These are phyloP conservation scores for Osmozyma mogii DNA, from an alignment of 805 yeast genomes.

Conservation along the genomic window DNA sequence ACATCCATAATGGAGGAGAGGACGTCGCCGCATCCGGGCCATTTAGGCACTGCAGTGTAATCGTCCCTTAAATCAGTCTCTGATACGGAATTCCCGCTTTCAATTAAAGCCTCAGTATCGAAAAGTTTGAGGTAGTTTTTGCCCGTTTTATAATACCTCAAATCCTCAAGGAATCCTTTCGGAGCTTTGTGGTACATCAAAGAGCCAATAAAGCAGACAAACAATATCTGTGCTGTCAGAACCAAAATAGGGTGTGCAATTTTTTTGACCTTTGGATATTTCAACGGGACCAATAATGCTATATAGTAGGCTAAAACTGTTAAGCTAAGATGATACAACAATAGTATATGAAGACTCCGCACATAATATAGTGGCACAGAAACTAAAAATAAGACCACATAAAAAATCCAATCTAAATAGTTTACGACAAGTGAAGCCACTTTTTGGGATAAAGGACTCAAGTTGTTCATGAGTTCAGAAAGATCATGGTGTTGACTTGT, in stretches of 20 bases:
- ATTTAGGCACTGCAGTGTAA: conserved; percentile 28
- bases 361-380: conserved; percentile 58
- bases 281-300: conserved; percentile 39
- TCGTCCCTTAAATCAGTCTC: conserved; percentile 10
- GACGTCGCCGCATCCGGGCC: conserved; percentile 82
- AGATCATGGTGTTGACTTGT: conserved; percentile 7
- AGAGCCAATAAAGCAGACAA: conserved; percentile 54
- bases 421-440: conserved; percentile 31
- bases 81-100: conserved; percentile 18
- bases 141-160: conserved; percentile 60
- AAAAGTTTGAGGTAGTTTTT: conserved; percentile 55
- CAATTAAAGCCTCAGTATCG: conserved; percentile 25
- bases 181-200: conserved; percentile 39
- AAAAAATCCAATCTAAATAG: conserved; percentile 51
- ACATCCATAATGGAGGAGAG: conserved; percentile 66
- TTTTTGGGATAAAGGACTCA: no score
- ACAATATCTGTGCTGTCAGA: conserved; percentile 55
- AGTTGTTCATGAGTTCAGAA: no score
- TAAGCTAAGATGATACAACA: conserved; percentile 56
- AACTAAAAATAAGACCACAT: conserved; percentile 37
- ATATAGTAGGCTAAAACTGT: conserved; percentile 50
- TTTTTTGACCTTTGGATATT: conserved; percentile 38
- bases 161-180: conserved; percentile 43
- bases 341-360: conserved; percentile 38
- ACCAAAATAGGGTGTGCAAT: conserved; percentile 67